phyloP scores from a whole-genome alignment of 176 grass and related monocot genomes.

The Oryza longistaminata region DNA sequence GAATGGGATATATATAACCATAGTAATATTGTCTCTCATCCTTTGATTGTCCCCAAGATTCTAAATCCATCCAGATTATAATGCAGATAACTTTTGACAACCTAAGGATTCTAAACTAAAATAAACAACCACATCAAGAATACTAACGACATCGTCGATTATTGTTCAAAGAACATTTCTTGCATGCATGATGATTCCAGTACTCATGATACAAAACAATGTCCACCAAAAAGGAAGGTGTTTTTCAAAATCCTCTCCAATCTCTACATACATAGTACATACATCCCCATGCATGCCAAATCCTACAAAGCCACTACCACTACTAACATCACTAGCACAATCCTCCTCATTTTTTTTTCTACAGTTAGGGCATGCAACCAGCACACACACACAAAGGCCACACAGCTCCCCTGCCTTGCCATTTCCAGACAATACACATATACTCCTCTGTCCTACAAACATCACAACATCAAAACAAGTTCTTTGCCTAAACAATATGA shows the following conservation, averaged over 20 bases:
- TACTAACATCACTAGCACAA: not conserved
- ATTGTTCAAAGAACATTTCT: not conserved
- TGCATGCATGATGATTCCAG: not conserved
- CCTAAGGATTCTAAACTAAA: not conserved
- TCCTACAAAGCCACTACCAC: not conserved
- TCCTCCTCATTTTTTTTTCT: not conserved
- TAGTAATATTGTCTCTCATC: no score
- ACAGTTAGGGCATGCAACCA: slow-evolving; percentile 19
- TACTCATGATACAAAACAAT: not conserved
- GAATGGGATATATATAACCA: no score
- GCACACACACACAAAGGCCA: slow-evolving; percentile 1
- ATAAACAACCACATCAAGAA: not conserved
- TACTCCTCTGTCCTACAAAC: not conserved
- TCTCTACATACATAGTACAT: not conserved
- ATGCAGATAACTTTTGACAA: not conserved
- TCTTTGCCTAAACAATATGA: not conserved
- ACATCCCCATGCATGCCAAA: not conserved
- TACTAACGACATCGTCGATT: not conserved
- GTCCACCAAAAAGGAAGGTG: not conserved
- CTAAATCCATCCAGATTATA: not conserved
- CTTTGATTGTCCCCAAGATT: no score
- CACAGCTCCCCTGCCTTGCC: not conserved
- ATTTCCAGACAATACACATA: not conserved
- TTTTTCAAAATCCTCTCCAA: not conserved
- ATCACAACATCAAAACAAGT: not conserved